Conservation (phyloP, 306 rosid species). For the Delonix regia region DNA sequence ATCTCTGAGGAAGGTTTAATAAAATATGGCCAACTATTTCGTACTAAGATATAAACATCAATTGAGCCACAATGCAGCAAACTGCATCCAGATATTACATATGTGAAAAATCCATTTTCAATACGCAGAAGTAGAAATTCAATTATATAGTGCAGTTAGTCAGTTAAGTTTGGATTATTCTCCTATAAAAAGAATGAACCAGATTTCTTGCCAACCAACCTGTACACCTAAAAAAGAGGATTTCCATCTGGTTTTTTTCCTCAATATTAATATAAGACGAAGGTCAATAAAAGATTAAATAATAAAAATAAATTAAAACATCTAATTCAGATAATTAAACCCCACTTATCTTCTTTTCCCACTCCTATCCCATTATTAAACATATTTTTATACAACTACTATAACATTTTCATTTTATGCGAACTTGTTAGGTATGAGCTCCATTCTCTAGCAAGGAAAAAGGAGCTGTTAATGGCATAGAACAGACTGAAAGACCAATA, state of each 20-base stretch:
- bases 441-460: background rate
- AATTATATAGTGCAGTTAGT: background rate
- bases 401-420: background rate
- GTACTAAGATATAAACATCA: background rate
- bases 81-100: background rate
- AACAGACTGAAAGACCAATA: conserved; percentile 20
- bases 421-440: background rate
- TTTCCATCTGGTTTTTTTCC: background rate
- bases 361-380: background rate
- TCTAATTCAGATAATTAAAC: background rate
- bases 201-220: conserved; percentile 8
- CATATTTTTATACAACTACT: background rate
- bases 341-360: background rate
- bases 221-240: background rate
- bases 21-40: background rate
- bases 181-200: background rate
- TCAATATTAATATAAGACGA: background rate
- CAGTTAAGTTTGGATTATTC: conserved; percentile 5
- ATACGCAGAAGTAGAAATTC: background rate
- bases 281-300: background rate
- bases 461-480: background rate
- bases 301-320: background rate
- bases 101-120: background rate
- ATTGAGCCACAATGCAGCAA: background rate
- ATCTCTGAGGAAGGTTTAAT: background rate